Evolutionary conservation across 1,139 yeast genomes (phyloP), one percentile per base, ranked within the genome.

Genomic region (Suhomyces guaymorum): DNA sequence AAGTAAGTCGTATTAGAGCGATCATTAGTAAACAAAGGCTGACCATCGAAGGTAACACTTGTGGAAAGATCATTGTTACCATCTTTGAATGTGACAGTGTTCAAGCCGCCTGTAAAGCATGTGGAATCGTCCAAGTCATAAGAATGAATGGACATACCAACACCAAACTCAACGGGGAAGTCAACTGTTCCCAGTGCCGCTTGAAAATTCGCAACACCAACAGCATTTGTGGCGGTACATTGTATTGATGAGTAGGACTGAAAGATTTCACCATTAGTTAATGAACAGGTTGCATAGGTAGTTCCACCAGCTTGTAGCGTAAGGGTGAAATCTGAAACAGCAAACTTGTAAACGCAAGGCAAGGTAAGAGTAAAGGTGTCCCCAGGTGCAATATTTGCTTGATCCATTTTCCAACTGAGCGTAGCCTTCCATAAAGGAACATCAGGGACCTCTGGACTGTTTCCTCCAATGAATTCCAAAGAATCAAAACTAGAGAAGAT

Each of bases 281-380:
- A 43, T 1, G 29, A 26, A 55, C 70, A 63, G 5, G 54, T 54
- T 4, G 70, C 70, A 36, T 47, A 59, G 5, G 19, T 17, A 1
- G 38, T 30, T 1, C 33, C 39, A 4, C 46, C 32, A 17, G 19
- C 19, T 17, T 17, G 19, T 8, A 17, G 8, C 7, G 5, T 8
- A 5, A 17, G 8, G 5, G 19, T 17, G 8, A 6, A 6, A 8
- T 8, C 8, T 17, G 7, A 5, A 5, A 17, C 7, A 6, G 19
- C 7, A 17, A 17, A 11, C 12, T 8, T 11, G 26, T 48, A 61
- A 7, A 57, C 66, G 44, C 61, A 51, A 5, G 65, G 64, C 44
- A 62, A 40, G 11, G 33, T 34, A 31, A 62, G 54, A 1, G 54
- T 44, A 43, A 62, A 61, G 7, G 66, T 59, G 36, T 62, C 67